These are phyloP conservation scores for Larix kaempferi DNA, from an alignment of 75 land plant species.

Conservation along the genomic window DNA sequence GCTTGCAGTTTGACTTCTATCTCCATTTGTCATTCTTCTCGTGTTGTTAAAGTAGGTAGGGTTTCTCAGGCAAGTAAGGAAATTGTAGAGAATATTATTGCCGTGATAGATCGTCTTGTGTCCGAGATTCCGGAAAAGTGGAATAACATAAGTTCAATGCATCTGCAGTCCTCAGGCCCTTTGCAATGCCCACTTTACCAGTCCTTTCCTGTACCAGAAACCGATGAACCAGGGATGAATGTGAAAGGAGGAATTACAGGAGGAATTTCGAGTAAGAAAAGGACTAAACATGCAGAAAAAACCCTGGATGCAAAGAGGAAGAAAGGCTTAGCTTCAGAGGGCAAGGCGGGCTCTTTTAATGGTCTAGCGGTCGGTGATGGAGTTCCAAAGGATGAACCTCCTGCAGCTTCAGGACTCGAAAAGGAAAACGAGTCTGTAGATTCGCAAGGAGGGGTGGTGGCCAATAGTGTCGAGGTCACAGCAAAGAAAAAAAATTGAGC, in stretches of 20 bases:
- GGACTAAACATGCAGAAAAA: not conserved
- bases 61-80: constrained; percentile 46
- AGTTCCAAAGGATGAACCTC: not conserved
- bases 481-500: not conserved
- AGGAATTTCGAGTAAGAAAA: not conserved
- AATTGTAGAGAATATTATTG: constrained; percentile 65
- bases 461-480: not conserved
- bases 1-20: constrained; percentile 49
- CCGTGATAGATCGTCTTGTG: constrained; percentile 57
- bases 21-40: constrained; percentile 52
- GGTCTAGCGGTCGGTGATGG: not conserved
- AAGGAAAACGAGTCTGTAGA: not conserved
- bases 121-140: constrained; percentile 62
- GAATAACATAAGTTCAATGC: constrained; percentile 60
- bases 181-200: constrained; percentile 78
- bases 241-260: not conserved
- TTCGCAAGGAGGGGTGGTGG: not conserved
- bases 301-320: not conserved
- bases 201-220: constrained; percentile 36
- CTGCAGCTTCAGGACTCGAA: not conserved
- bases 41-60: constrained; percentile 56
- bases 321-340: not conserved
- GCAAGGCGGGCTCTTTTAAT: not conserved
- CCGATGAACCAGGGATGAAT: not conserved
- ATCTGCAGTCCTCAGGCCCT: constrained; percentile 64